A percentile compares a stretch with the other conserved stretches of the same genome.
Evolutionary conservation across 2,329 filamentous ascomycete species (phyloP).

Genomic region (Beauveria rudraprayagi): DNA sequence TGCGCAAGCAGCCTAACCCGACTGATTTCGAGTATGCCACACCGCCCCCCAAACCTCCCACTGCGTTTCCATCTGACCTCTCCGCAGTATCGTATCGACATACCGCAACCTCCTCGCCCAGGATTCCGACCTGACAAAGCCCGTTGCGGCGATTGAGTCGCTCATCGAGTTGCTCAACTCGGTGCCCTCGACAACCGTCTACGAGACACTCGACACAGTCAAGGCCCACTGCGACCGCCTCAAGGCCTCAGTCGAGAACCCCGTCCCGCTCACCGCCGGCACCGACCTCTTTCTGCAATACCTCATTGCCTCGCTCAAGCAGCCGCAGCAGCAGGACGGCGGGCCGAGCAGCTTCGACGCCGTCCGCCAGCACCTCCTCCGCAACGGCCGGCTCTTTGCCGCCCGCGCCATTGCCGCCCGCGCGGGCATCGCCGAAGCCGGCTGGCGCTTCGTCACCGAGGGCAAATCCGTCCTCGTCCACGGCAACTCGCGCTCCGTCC

Average conservation of each 20-base stretch:
- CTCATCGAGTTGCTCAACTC: conserved; percentile 79
- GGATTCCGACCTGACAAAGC: conserved; percentile 86
- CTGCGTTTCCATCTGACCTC: neutral
- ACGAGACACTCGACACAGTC: conserved; percentile 85
- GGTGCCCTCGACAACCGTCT: conserved; percentile 76
- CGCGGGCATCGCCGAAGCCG: conserved; percentile 72
- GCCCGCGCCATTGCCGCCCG: conserved; percentile 77
- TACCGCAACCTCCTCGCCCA: conserved; percentile 47
- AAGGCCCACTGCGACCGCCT: conserved; percentile 69
- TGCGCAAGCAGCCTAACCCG: conserved; percentile 18
- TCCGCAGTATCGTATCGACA: conserved; percentile 43
- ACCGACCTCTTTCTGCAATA: conserved; percentile 95
- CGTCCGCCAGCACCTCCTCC: conserved; percentile 73
- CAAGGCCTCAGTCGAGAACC: conserved; percentile 73
- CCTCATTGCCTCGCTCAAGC: conserved; percentile 65
- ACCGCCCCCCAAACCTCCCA: neutral
- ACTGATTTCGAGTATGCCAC: conserved; percentile 27
- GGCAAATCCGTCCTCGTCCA: conserved; percentile 81
- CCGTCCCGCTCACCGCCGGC: conserved; percentile 84
- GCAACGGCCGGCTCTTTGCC: conserved; percentile 81
- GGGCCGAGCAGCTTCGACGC: conserved; percentile 55
- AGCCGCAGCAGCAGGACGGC: conserved; percentile 43
- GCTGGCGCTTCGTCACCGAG: conserved; percentile 69
- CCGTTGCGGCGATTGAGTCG: conserved; percentile 87
- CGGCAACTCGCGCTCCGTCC: conserved; percentile 78